These are phyloP conservation scores for Hypoxylon sp. DNA, from an alignment of 2,329 filamentous ascomycete species.

Conservation along the genomic window DNA sequence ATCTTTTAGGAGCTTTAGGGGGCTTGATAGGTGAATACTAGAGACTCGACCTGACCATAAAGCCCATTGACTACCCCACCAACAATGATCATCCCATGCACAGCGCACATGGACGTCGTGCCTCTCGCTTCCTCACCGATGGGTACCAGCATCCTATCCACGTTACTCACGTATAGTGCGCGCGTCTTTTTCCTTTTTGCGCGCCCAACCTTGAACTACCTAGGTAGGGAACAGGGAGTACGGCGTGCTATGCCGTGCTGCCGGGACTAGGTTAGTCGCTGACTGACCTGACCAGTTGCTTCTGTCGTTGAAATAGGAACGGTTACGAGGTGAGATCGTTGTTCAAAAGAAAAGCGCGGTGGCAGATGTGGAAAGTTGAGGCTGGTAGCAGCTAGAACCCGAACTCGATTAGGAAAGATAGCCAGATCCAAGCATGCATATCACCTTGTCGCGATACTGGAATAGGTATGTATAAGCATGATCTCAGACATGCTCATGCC, in stretches of 20 bases:
- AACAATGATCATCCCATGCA: slow-evolving; percentile 38
- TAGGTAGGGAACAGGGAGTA: slow-evolving; percentile 16
- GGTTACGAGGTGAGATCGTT: slow-evolving; percentile 27
- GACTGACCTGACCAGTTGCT: slow-evolving; percentile 20
- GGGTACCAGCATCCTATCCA: slow-evolving; percentile 46
- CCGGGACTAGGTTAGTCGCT: slow-evolving; percentile 24
- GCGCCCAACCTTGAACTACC: slow-evolving; percentile 32
- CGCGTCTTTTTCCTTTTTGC: slow-evolving; percentile 27
- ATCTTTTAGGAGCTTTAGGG: slow-evolving; percentile 12
- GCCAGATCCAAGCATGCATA: slow-evolving; percentile 36
- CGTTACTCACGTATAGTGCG: slow-evolving; percentile 45
- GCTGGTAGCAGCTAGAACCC: slow-evolving; percentile 49
- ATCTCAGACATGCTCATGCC: slow-evolving; percentile 30
- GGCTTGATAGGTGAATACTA: slow-evolving; percentile 18
- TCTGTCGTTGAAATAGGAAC: slow-evolving; percentile 37
- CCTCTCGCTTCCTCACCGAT: slow-evolving; percentile 49
- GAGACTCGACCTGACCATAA: slow-evolving; percentile 28
- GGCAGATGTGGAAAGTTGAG: slow-evolving; percentile 48
- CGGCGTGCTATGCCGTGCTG: slow-evolving; percentile 37
- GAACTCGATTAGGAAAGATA: slow-evolving; percentile 44
- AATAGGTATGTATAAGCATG: slow-evolving; percentile 29
- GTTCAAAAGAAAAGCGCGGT: slow-evolving; percentile 24
- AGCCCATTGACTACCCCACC: slow-evolving; percentile 31
- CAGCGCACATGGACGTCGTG: slow-evolving; percentile 41
- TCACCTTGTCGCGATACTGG: slow-evolving; percentile 32